Percentiles rank a stretch among this genome's conserved stretches.
These are phyloP conservation scores for Buddleja alternifolia DNA, from an alignment of 257 asterid genomes.

Conservation along the genomic window DNA sequence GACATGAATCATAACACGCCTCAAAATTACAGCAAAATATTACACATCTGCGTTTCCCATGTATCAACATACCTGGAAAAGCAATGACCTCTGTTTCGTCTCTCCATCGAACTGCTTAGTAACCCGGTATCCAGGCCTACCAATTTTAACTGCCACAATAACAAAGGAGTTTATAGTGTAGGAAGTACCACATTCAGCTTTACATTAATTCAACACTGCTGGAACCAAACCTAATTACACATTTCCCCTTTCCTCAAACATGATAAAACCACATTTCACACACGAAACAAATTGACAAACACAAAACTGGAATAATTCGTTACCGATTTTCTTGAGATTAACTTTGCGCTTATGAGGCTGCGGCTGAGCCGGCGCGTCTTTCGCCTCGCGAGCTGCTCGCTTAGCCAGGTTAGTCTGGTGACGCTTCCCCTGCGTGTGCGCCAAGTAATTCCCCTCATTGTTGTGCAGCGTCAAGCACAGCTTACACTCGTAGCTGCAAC, in stretches of 20 bases:
- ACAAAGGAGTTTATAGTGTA: neutral
- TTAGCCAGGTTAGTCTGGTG: slow-evolving; percentile 98
- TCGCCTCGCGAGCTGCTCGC: slow-evolving; percentile 98
- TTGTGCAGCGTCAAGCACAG: slow-evolving; percentile 94
- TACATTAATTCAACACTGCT: neutral
- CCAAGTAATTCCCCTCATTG: slow-evolving; percentile 97
- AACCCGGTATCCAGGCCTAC: slow-evolving; percentile 97
- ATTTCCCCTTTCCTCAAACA: neutral
- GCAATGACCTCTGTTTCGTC: slow-evolving; percentile 93
- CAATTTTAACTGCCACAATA: slow-evolving; percentile 80
- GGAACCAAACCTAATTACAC: no score
- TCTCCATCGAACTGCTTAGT: slow-evolving; percentile 92
- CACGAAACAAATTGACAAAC: neutral
- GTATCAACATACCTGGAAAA: slow-evolving; percentile 67
- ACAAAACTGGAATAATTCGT: neutral
- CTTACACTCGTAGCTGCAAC: slow-evolving; percentile 86
- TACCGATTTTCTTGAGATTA: slow-evolving; percentile 72
- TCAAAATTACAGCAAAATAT: slow-evolving; percentile 10
- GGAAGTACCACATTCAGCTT: neutral
- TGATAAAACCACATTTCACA: neutral
- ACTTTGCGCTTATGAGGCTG: slow-evolving; percentile 96
- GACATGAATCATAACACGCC: neutral
- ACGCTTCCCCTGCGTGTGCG: slow-evolving; percentile 97
- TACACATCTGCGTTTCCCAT: neutral
- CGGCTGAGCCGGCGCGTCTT: slow-evolving; percentile 97